phyloP scores from a whole-genome alignment of 805 yeast species.

The Metschnikowia dekortorum region DNA sequence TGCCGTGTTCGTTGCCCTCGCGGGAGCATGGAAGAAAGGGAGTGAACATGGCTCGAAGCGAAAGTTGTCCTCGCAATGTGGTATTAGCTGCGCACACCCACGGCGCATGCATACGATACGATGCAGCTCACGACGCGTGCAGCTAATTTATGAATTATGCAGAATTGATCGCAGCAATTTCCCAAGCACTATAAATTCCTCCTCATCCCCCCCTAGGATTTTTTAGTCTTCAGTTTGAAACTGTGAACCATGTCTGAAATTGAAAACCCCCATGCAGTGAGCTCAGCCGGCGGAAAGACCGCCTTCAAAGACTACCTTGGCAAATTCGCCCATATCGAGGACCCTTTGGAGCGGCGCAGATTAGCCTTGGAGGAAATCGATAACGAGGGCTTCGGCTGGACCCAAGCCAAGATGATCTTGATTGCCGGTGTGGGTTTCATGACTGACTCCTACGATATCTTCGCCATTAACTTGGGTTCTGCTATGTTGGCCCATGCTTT shows the following conservation, averaged over 20 bases:
- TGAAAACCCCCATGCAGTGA: conserved; percentile 17
- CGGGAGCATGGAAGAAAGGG: not conserved
- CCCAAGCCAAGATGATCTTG: conserved; percentile 72
- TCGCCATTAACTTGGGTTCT: conserved; percentile 80
- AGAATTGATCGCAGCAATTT: conserved; percentile 3
- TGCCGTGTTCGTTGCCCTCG: not conserved
- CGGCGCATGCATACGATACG: conserved; percentile 4
- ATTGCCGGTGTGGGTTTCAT: conserved; percentile 92
- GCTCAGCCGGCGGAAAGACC: conserved; percentile 65
- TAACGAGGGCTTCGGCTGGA: conserved; percentile 76
- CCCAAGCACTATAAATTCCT: conserved; percentile 1
- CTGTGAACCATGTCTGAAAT: conserved; percentile 22
- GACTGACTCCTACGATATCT: conserved; percentile 90
- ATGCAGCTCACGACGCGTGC: conserved; percentile 3
- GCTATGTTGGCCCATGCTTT: conserved; percentile 74
- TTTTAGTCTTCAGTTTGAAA: not conserved
- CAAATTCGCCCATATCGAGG: conserved; percentile 77
- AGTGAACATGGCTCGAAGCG: not conserved
- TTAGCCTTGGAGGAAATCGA: conserved; percentile 81
- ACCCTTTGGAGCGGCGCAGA: conserved; percentile 84
- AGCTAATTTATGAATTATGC: conserved; percentile 2
- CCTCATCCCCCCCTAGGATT: not conserved
- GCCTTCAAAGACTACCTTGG: conserved; percentile 81
- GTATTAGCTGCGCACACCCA: not conserved
- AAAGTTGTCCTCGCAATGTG: not conserved